These are phyloP conservation scores for Amylostereum areolatum DNA, from an alignment of 1,284 basidiomycete genomes.

Conservation along the genomic window DNA sequence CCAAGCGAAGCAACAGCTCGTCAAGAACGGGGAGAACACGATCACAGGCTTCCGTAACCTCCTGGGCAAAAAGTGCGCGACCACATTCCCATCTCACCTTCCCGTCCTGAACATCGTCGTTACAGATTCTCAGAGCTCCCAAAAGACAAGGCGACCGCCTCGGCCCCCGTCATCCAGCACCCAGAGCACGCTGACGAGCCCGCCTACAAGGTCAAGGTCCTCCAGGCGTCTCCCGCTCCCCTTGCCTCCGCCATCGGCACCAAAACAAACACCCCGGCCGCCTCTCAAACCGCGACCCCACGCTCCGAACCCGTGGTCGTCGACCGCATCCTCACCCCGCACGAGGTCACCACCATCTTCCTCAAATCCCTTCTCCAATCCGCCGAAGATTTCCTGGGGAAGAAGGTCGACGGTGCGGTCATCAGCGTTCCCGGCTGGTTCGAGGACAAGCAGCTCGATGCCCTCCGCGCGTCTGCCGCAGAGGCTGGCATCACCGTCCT, in stretches of 20 bases:
- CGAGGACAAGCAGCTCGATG: conserved; percentile 61
- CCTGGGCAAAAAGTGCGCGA: conserved; percentile 79
- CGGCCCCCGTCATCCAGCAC: conserved; percentile 71
- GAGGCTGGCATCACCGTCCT: conserved; percentile 82
- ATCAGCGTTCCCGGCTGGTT: conserved; percentile 81
- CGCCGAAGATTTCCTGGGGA: conserved; percentile 91
- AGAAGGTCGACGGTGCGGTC: conserved; percentile 77
- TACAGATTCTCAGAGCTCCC: conserved; percentile 70
- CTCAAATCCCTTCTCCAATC: conserved; percentile 80
- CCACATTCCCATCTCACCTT: not conserved
- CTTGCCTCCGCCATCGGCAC: conserved; percentile 34
- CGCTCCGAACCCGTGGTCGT: conserved; percentile 75
- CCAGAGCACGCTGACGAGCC: conserved; percentile 69
- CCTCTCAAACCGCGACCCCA: conserved; percentile 68
- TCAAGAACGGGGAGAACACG: conserved; percentile 94
- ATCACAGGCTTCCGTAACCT: conserved; percentile 93
- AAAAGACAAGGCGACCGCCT: conserved; percentile 44
- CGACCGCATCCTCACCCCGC: conserved; percentile 76
- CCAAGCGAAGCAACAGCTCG: conserved; percentile 91
- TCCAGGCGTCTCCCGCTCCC: conserved; percentile 67
- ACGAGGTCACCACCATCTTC: conserved; percentile 85
- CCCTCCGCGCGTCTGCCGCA: conserved; percentile 70
- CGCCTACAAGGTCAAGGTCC: conserved; percentile 82
- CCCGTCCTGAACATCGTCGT: not conserved
- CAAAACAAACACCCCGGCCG: conserved; percentile 54